Evolutionary conservation across 2,329 filamentous ascomycete species (phyloP).

Genomic region (Colletotrichum sp.): DNA sequence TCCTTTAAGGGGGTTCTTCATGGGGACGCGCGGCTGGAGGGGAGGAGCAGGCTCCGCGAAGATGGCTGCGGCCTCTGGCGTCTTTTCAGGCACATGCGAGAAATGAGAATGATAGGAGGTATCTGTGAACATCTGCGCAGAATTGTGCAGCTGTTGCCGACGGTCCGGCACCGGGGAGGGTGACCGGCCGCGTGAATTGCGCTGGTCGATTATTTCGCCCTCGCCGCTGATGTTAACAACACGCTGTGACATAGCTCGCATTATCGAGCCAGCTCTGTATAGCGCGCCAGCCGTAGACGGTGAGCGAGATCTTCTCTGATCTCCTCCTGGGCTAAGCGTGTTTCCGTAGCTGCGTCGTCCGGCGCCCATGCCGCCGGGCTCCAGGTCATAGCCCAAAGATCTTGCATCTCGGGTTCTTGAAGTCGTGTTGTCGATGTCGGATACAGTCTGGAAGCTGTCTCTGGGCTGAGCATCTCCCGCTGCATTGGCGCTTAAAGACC

Average conservation of each 20-base stretch:
- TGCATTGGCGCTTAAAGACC: slow-evolving; percentile 47
- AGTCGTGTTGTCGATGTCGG: slow-evolving; percentile 61
- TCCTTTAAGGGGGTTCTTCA: slow-evolving; percentile 82
- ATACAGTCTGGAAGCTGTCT: slow-evolving; percentile 64
- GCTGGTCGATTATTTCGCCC: slow-evolving; percentile 79
- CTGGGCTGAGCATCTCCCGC: slow-evolving; percentile 44
- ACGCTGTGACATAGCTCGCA: slow-evolving; percentile 91
- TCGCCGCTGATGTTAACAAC: slow-evolving; percentile 98
- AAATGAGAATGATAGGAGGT: slow-evolving; percentile 58
- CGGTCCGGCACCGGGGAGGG: slow-evolving; percentile 60
- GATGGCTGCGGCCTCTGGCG: slow-evolving; percentile 34
- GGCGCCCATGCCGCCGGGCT: slow-evolving; percentile 62
- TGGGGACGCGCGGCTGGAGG: slow-evolving; percentile 36
- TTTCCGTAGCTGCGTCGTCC: slow-evolving; percentile 62
- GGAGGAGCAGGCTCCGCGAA: slow-evolving; percentile 34
- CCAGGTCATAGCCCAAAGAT: slow-evolving; percentile 58
- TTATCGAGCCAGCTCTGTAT: slow-evolving; percentile 74
- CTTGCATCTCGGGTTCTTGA: slow-evolving; percentile 51
- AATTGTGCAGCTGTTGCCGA: slow-evolving; percentile 45
- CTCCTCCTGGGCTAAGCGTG: slow-evolving; percentile 57
- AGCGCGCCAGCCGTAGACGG: slow-evolving; percentile 69
- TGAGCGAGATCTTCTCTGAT: slow-evolving; percentile 61
- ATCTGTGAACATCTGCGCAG: slow-evolving; percentile 42
- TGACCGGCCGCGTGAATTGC: slow-evolving; percentile 65
- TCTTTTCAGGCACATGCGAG: slow-evolving; percentile 53